Evolutionary conservation across 768 basidiomycete genomes (phyloP), one percentile per base, ranked within the genome.

Genomic region (Lactarius sp.): DNA sequence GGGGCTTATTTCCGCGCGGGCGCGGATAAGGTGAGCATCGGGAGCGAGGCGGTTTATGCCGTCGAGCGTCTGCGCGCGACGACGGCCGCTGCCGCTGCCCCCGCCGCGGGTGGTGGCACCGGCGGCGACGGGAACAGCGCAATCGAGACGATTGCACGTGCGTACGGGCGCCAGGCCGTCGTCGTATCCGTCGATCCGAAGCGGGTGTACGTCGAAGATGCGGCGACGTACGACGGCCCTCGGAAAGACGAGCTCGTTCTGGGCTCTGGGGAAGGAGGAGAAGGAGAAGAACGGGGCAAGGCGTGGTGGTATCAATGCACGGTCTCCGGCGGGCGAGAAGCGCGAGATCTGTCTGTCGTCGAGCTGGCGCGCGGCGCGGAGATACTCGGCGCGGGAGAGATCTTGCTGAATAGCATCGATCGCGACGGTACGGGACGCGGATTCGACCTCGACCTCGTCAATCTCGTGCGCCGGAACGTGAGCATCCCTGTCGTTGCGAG

Each of bases 261-360:
- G 39, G 79, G 77, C 41, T 75, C 73, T 60, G 73, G 76, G 3
- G 77, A 78, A 27, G 22, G 2, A 27, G 22, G 22, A 27, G 22
- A 27, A 27, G n/a, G n/a, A 61, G 89, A 89, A 66, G 76, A 80
- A 27, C 27, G 27, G 58, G 86, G 84, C 49, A 86, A 84, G 71
- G 87, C 85, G 49, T 98, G 97, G 94, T 98, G 96, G 97, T 99
- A 99, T 75, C 94, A 95, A 73, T 98, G 97, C 75, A 98, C 97
- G 12, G 90, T 98, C 52, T 90, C 87, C 1, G 96, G 97, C 44
- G 97, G 97, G 14, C 86, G 97, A 36, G 90, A 94, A 72, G 68
- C 79, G 27, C 85, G 94, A 13, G 85, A 85, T 41, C 76, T 99
- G 37, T 97, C 96, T 14, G 96, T 86, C 49, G 85, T 92, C 22